Conservation (phyloP, 2,329 filamentous ascomycete species). For the Ceratocystiopsis minuta region DNA sequence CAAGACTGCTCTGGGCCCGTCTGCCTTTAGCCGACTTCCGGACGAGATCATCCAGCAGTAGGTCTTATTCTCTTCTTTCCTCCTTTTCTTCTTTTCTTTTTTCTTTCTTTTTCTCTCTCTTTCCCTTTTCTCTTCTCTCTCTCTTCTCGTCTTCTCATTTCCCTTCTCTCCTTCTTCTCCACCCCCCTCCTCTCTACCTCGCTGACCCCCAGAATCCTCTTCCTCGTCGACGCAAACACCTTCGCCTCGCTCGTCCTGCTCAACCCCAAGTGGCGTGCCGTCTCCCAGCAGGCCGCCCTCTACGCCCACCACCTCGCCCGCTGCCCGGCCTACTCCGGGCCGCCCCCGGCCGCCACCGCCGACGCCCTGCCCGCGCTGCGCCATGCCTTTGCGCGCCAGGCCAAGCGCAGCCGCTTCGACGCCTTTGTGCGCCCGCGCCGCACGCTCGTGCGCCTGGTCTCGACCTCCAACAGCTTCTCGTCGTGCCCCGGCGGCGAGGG, state of each 20-base stretch:
- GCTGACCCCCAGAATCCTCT: conserved; percentile 33
- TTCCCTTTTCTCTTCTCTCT: background rate
- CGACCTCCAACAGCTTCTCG: conserved; percentile 67
- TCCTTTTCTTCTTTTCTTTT: no score
- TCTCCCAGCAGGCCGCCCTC: conserved; percentile 44
- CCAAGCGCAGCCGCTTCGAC: conserved; percentile 62
- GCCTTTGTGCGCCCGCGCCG: conserved; percentile 52
- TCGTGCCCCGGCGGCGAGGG: conserved; percentile 71
- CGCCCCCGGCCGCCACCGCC: conserved; percentile 6
- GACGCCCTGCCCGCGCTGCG: conserved; percentile 39
- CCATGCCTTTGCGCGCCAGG: conserved; percentile 47
- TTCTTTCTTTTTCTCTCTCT: no score
- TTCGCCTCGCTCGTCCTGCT: conserved; percentile 50
- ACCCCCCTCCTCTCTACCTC: no score
- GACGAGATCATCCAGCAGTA: conserved; percentile 56
- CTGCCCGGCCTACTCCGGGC: conserved; percentile 33
- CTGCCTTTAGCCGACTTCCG: conserved; percentile 37
- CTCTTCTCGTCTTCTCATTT: background rate
- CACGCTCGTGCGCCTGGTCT: conserved; percentile 63
- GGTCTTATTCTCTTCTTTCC: conserved; percentile 13
- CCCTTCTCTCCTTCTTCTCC: background rate
- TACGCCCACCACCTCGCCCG: conserved; percentile 44
- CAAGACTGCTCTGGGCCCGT: background rate
- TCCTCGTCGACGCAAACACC: conserved; percentile 38
- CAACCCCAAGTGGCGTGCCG: conserved; percentile 46